Evolutionary conservation across 1,284 basidiomycete genomes (phyloP).

Genomic region (Ganoderma leucocontextum): DNA sequence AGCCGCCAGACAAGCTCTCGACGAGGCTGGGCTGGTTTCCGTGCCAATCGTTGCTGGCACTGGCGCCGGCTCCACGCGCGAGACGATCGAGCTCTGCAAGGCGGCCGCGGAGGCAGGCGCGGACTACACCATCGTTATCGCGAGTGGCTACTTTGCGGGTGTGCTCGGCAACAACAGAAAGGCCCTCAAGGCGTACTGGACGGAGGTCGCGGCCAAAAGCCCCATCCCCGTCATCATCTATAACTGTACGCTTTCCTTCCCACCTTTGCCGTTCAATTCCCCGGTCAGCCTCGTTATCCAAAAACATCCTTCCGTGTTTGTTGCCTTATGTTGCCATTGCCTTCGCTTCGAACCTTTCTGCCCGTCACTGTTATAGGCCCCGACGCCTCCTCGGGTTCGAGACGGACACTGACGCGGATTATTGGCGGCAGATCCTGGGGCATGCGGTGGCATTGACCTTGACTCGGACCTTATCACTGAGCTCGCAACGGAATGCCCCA

Average conservation of each 20-base stretch:
- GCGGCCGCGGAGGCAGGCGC: slow-evolving; percentile 84
- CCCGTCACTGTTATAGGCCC: slow-evolving; percentile 1
- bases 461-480: slow-evolving; percentile 87
- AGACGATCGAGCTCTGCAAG: slow-evolving; percentile 75
- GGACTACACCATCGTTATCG: slow-evolving; percentile 85
- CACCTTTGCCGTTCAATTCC: background rate
- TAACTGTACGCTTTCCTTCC: slow-evolving; percentile 35
- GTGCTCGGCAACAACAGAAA: slow-evolving; percentile 63
- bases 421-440: slow-evolving; percentile 71
- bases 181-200: slow-evolving; percentile 83
- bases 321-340: background rate
- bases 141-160: slow-evolving; percentile 86
- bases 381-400: background rate
- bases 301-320: background rate
- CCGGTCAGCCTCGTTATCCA: background rate
- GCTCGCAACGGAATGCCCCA: slow-evolving; percentile 76
- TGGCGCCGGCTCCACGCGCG: slow-evolving; percentile 81
- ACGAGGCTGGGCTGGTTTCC: slow-evolving; percentile 64
- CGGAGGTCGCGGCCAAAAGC: slow-evolving; percentile 76
- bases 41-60: slow-evolving; percentile 85
- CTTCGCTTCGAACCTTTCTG: background rate
- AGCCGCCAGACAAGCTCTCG: slow-evolving; percentile 74
- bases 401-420: slow-evolving; percentile 14
- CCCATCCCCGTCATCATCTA: slow-evolving; percentile 73
- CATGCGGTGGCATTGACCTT: slow-evolving; percentile 85